Percentiles rank a stretch among this genome's conserved stretches.
Conservation (phyloP, 805 yeast genomes). For the Brettanomyces custersianus region DNA sequence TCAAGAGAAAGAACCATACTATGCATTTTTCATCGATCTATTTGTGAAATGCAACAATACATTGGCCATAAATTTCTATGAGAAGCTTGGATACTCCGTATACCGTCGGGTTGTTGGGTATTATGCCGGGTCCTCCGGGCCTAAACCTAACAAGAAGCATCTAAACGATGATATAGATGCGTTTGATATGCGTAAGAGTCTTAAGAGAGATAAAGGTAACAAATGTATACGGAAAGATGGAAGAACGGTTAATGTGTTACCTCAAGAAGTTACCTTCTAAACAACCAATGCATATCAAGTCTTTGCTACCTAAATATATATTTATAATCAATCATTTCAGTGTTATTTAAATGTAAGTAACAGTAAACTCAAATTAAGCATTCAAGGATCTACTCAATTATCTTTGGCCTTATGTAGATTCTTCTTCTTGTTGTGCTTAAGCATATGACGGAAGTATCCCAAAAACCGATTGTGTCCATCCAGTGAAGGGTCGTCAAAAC, state of each 20-base stretch:
- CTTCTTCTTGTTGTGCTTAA: constrained; percentile 6
- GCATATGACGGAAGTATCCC: constrained; percentile 21
- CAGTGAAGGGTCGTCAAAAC: constrained; percentile 1
- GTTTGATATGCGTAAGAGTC: constrained; percentile 70
- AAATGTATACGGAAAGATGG: constrained; percentile 57
- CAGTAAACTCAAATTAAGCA: too few relatives aligned
- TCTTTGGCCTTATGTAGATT: neutral
- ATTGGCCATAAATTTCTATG: constrained; percentile 75
- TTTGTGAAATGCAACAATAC: constrained; percentile 83
- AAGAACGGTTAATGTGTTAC: constrained; percentile 46
- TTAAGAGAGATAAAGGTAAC: constrained; percentile 44
- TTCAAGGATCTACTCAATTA: too few relatives aligned
- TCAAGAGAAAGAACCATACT: constrained; percentile 55
- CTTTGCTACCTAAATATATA: too few relatives aligned
- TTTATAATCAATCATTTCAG: too few relatives aligned
- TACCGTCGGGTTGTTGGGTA: constrained; percentile 85
- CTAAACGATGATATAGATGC: constrained; percentile 73
- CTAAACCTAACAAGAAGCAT: constrained; percentile 29
- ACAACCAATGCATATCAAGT: too few relatives aligned
- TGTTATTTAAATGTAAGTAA: too few relatives aligned
- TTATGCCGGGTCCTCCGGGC: constrained; percentile 30
- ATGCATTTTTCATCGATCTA: constrained; percentile 79
- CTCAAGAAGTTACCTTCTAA: constrained; percentile 57
- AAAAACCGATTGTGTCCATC: constrained; percentile 15
- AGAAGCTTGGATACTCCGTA: constrained; percentile 76